Evolutionary conservation across 768 basidiomycete species (phyloP).

Genomic region (Termitomyces sp.): DNA sequence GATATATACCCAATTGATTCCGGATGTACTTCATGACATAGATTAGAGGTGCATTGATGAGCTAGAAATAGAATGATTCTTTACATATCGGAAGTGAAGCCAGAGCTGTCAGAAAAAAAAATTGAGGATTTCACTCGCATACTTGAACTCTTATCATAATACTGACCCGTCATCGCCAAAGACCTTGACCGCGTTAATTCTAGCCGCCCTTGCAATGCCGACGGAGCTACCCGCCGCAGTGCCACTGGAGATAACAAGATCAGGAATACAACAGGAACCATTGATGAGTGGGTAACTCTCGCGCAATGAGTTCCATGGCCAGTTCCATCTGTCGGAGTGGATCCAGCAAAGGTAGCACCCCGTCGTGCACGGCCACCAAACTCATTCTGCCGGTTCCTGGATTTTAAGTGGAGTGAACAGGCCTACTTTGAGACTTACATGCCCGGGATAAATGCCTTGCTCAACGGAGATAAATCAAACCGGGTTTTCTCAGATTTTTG

Average conservation of each 20-base stretch:
- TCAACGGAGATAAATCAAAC: not conserved
- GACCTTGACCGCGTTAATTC: slow-evolving; percentile 11
- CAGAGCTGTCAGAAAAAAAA: not conserved
- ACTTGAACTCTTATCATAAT: no score
- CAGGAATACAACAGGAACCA: not conserved
- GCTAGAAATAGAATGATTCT: not conserved
- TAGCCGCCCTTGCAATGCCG: slow-evolving; percentile 28
- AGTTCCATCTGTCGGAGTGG: slow-evolving; percentile 28
- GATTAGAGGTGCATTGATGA: no score
- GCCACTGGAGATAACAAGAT: slow-evolving; percentile 17
- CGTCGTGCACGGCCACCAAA: slow-evolving; percentile 43
- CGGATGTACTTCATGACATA: slow-evolving; percentile 4
- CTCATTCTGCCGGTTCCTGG: slow-evolving; percentile 20
- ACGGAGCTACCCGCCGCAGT: no score
- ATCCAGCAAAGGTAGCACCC: slow-evolving; percentile 31
- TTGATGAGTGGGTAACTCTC: slow-evolving; percentile 19
- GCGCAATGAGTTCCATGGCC: slow-evolving; percentile 41
- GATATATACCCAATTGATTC: not conserved
- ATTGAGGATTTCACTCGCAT: not conserved
- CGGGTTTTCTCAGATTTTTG: no score
- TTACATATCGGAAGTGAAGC: slow-evolving; percentile 1
- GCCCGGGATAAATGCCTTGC: slow-evolving; percentile 1
- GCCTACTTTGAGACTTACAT: not conserved
- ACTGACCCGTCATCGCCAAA: not conserved
- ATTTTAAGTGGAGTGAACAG: not conserved